These are phyloP conservation scores for Carex cristatella DNA, from an alignment of 176 grass and related monocot species.

Conservation along the genomic window DNA sequence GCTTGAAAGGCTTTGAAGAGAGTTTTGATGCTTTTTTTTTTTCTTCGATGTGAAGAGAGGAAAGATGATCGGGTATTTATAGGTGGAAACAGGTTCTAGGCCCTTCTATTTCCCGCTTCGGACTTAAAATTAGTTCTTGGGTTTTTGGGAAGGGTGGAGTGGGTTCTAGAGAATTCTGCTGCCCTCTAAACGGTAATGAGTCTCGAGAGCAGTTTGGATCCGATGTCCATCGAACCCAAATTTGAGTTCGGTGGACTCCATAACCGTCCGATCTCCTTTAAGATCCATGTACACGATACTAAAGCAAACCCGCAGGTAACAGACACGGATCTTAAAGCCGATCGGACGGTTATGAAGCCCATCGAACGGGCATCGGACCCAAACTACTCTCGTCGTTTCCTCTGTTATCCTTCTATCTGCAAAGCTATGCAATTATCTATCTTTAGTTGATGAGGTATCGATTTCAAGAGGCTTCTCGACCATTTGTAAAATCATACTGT, in stretches of 20 bases:
- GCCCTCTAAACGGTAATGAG: background rate
- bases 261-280: too few species aligned
- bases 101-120: background rate
- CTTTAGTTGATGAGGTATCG: background rate
- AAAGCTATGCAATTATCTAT: too few species aligned
- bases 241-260: too few species aligned
- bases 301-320: too few species aligned
- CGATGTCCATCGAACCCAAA: too few species aligned
- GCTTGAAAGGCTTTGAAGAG: background rate
- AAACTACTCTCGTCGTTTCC: too few species aligned
- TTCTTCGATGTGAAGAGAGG: background rate
- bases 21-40: background rate
- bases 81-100: background rate
- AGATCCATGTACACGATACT: too few species aligned
- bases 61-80: background rate
- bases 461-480: background rate
- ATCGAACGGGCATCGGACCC: too few species aligned
- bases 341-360: too few species aligned
- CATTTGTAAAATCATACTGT: background rate
- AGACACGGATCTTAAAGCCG: too few species aligned
- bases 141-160: background rate
- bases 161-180: slow-evolving; percentile 22
- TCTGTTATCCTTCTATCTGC: too few species aligned
- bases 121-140: background rate
- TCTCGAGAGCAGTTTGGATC: too few species aligned